phyloP scores from a whole-genome alignment of 306 rosid species.

The Corylus avellana region DNA sequence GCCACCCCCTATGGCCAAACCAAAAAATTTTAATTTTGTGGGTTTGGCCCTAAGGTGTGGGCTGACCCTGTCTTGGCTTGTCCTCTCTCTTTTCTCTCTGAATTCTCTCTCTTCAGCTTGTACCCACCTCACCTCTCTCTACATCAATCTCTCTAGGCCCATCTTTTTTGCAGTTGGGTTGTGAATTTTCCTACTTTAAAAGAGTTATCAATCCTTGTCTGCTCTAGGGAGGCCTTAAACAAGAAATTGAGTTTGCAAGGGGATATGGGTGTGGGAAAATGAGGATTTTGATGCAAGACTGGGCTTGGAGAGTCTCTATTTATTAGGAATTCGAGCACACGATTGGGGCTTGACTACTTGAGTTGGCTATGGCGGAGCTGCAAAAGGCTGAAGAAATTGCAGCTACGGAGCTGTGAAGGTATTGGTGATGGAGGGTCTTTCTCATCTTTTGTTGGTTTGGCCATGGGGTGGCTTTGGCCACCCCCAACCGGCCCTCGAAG shows the following conservation, averaged over 20 bases:
- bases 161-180: conserved; percentile 55
- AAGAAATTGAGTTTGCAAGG: background rate
- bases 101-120: too few species aligned
- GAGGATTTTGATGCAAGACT: conserved; percentile 37
- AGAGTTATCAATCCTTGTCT: conserved; percentile 41
- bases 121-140: too few species aligned
- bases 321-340: conserved; percentile 55
- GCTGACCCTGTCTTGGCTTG: too few species aligned
- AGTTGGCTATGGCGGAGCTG: conserved; percentile 78
- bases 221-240: conserved; percentile 22
- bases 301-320: conserved; percentile 53
- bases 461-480: too few species aligned
- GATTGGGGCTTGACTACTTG: conserved; percentile 39
- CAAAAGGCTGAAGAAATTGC: conserved; percentile 35
- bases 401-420: conserved; percentile 64
- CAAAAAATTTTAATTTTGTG: too few species aligned
- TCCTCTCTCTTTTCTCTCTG: too few species aligned
- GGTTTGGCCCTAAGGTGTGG: too few species aligned
- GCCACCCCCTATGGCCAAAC: too few species aligned
- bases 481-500: too few species aligned
- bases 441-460: too few species aligned
- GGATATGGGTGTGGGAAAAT: conserved; percentile 11
- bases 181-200: conserved; percentile 46
- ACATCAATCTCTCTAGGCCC: conserved; percentile 39
- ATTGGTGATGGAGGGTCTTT: conserved; percentile 17